Evolutionary conservation across 176 grass and related monocot genomes (phyloP).

Genomic region (Triticum urartu): DNA sequence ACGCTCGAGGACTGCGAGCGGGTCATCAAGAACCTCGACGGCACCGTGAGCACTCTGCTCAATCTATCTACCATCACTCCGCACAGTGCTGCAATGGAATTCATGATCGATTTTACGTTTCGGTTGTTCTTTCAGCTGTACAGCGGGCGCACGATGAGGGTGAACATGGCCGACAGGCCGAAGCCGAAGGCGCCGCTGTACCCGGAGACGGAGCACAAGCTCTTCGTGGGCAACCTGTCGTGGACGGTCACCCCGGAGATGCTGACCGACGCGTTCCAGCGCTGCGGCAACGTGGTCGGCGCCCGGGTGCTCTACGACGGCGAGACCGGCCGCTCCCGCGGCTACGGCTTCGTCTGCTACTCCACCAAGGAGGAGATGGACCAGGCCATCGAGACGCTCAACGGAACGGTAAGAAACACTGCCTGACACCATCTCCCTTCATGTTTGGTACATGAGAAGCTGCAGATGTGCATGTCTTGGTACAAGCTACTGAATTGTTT

Average conservation of each 20-base stretch:
- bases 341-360: conserved; percentile 92
- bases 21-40: conserved; percentile 79
- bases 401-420: conserved; percentile 39
- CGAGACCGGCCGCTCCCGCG: conserved; percentile 68
- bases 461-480: no score
- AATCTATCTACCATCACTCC: background rate
- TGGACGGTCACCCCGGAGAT: conserved; percentile 77
- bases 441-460: background rate
- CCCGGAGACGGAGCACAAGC: conserved; percentile 79
- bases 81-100: background rate
- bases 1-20: conserved; percentile 66
- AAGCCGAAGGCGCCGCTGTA: conserved; percentile 65
- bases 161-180: conserved; percentile 86
- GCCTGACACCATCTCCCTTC: background rate
- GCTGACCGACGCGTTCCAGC: conserved; percentile 56
- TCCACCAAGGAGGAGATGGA: conserved; percentile 90
- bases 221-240: conserved; percentile 88
- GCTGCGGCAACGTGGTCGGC: conserved; percentile 68
- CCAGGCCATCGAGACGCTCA: conserved; percentile 59
- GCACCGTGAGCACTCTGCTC: conserved; percentile 46
- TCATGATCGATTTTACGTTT: background rate
- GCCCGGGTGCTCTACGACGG: conserved; percentile 81
- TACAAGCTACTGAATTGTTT: no score
- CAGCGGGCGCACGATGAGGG: conserved; percentile 76
- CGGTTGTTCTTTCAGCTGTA: conserved; percentile 38